Base-by-base conservation (phyloP, 1,284 basidiomycete genomes). In the Pseudozyma flocculosa region DNA sequence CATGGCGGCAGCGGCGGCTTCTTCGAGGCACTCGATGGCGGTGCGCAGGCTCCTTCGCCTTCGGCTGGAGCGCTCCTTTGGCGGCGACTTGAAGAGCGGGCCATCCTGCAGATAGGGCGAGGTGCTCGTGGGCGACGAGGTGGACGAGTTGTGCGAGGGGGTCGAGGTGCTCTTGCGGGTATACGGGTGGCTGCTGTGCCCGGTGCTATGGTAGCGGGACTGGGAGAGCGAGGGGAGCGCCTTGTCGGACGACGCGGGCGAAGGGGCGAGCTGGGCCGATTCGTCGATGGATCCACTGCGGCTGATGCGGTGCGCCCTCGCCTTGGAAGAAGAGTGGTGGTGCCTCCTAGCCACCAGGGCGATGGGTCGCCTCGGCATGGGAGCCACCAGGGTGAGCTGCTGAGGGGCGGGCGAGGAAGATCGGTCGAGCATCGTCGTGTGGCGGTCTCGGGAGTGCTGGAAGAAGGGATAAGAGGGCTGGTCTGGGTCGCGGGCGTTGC, bases 331-430 rank as follows among this genome's bases (percentile, higher is more conserved):
- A 17, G 44, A 26, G 36, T 54, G 48, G 23, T 51, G 59, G 34
- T 64, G 50, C 5, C 51, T 34, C 17, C 62, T 50, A 45, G 57
- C 57, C 26, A 65, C 62, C 18, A 65, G 57, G 1, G 62, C 54
- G 26, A 65, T 65, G 11, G 62, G 62, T 19, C 62, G 22, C 36
- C 62, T 57, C 32, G 62, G 57, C 54, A 57, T 54, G 17, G 62
- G 62, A 5, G 62, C 62, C 11, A 65, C 57, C 37, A 65, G 23
- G 4, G 56, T 50, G 43, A 65, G 29, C 15, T 21, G 37, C 7
- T 29, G 26, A 11, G 26, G 7, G 26, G 61, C 48, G 0, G 54
- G 41, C n/a, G 13, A 30, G 3, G 30, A 36, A 23, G 14, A 3
- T 18, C 18, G 29, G 34, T n/a, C 32, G 14, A 36, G 17, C 39